Base-by-base conservation (phyloP, 495 filamentous ascomycete species). In the Daldinia concentrica region DNA sequence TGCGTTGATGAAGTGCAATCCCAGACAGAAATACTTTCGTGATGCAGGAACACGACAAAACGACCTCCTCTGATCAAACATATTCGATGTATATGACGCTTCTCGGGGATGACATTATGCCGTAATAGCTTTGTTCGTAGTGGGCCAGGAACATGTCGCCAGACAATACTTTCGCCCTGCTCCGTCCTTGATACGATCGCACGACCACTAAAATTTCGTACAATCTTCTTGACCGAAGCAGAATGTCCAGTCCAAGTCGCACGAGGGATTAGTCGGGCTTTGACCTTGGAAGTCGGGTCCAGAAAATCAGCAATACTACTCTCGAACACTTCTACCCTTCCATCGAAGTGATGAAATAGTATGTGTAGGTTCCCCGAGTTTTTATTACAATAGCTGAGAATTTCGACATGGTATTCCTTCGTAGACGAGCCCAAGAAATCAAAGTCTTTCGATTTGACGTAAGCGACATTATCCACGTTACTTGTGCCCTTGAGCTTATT, bases 331-430 rank as follows among this genome's bases (percentile, higher is more conserved):
- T 91, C 88, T 64, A 98, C 87, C 50, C 87, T 87, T 54, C 95
- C 94, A 67, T 97, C 93, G 72, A 97, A 97, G 72, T 90, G 88
- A 76, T 98, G 94, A 14, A 92, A 82, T 7, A 99, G 81, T n/a
- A 98, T 76, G 45, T 89, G 89, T 37, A 98, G 82, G 37, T 88
- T 84, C 24, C 89, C 89, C 3, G 83, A 85, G 6, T 84, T 77
- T 27, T 83, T 80, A 62, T 87, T 86, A 67, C 90, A 91, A 76
- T 96, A 97, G 52, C 85, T 88, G 70, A 90, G 84, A 54, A 95
- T 88, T 72, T 91, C 91, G 14, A 91, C 86, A 80, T 95, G 83
- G 22, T 50, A 17, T 27, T 64, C 57, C 14, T 43, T 61, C n/a
- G 41, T 36, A 36, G 68, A 63, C 4, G 76, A 69, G n/a, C 79